Conservation (phyloP, 805 yeast species). For the Tetrapisispora nanseiensis region DNA sequence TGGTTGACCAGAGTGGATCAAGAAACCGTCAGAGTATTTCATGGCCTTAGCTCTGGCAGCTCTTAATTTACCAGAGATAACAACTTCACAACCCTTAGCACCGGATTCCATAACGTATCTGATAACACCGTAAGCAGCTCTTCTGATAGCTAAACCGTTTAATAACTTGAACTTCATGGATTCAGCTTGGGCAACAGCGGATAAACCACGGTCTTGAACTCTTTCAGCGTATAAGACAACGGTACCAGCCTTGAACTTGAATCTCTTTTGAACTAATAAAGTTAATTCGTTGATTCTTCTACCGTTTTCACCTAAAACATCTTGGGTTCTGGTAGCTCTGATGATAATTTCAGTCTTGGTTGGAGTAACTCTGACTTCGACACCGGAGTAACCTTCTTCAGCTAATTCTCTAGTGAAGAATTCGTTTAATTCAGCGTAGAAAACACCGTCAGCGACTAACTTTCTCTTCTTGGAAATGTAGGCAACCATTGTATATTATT, state of each 20-base stretch:
- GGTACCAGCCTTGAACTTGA: slow-evolving; percentile 89
- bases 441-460: slow-evolving; percentile 99
- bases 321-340: slow-evolving; percentile 98
- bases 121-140: slow-evolving; percentile 99
- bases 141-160: slow-evolving; percentile 98
- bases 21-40: slow-evolving; percentile 99
- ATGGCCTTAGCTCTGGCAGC: slow-evolving; percentile 99
- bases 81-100: slow-evolving; percentile 99
- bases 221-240: slow-evolving; percentile 96
- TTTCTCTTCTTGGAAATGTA: slow-evolving; percentile 94
- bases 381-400: slow-evolving; percentile 99
- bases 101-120: slow-evolving; percentile 99
- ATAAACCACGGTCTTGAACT: slow-evolving; percentile 98
- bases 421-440: slow-evolving; percentile 99
- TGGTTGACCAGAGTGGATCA: slow-evolving; percentile 99
- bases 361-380: slow-evolving; percentile 98
- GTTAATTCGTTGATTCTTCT: slow-evolving; percentile 99
- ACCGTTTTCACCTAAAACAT: slow-evolving; percentile 98
- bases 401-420: slow-evolving; percentile 99
- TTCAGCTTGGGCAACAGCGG: slow-evolving; percentile 99
- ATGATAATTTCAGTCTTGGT: slow-evolving; percentile 96
- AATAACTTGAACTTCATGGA: slow-evolving; percentile 95
- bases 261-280: slow-evolving; percentile 96
- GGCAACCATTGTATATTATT: slow-evolving; percentile 28
- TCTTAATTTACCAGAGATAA: slow-evolving; percentile 98